Evolutionary conservation across 176 grass and related monocot species (phyloP).

Genomic region (Thinopyrum elongatum): DNA sequence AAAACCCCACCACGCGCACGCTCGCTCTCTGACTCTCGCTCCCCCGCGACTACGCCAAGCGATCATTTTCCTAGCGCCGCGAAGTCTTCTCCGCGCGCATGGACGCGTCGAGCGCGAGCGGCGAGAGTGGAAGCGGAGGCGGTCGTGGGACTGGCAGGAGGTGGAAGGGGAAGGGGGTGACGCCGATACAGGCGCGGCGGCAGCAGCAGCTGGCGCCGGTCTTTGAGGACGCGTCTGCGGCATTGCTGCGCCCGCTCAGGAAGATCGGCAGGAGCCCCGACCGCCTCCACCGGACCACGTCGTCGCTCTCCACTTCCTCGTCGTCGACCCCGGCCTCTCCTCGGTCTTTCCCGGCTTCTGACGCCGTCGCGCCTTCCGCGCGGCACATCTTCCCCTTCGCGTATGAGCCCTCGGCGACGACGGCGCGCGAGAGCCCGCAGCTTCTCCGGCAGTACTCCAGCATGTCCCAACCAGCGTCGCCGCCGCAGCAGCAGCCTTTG

Average conservation of each 20-base stretch:
- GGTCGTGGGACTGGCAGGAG: slow-evolving; percentile 22
- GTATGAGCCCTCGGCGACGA: slow-evolving; percentile 29
- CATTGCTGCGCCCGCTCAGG: slow-evolving; percentile 49
- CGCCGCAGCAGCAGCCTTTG: background rate
- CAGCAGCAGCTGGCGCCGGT: slow-evolving; percentile 42
- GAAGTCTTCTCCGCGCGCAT: slow-evolving; percentile 2
- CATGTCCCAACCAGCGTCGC: slow-evolving; percentile 9
- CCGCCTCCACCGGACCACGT: slow-evolving; percentile 33
- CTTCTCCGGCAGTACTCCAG: slow-evolving; percentile 13
- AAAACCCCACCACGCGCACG: slow-evolving; percentile 16
- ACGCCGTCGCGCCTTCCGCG: slow-evolving; percentile 23
- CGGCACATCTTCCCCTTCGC: slow-evolving; percentile 67
- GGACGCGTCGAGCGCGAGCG: slow-evolving; percentile 34
- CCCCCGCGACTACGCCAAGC: slow-evolving; percentile 10
- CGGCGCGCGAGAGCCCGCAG: background rate
- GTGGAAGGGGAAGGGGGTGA: slow-evolving; percentile 44
- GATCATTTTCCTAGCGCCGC: background rate
- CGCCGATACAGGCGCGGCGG: slow-evolving; percentile 53
- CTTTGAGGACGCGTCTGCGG: slow-evolving; percentile 43
- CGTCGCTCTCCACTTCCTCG: slow-evolving; percentile 35
- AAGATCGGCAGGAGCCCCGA: slow-evolving; percentile 60
- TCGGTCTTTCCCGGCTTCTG: slow-evolving; percentile 25
- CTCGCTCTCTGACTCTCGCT: background rate
- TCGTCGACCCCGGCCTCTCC: slow-evolving; percentile 47
- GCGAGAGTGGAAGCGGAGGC: slow-evolving; percentile 20